Base-by-base conservation (phyloP, 768 basidiomycete genomes). In the Filobasidium wieringae region DNA sequence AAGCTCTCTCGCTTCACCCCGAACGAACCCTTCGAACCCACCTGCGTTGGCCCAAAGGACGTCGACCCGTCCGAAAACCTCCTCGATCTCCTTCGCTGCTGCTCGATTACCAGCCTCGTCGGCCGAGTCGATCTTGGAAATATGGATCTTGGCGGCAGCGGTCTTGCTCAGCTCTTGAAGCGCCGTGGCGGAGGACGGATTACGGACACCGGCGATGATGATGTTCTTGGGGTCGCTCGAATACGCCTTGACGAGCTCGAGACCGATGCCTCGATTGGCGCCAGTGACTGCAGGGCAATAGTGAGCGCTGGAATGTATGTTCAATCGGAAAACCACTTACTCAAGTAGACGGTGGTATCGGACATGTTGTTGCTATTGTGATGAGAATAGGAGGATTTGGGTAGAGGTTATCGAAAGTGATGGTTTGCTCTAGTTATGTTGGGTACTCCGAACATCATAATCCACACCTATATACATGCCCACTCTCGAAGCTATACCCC, bases 21-120 rank as follows among this genome's bases (percentile, higher is more conserved):
- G 4, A 53, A 43, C 7, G 17, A n/a, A 6, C 8, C 5, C 29
- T n/a, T 2, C n/a, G 0, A 7, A 61, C 59, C 54, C 31, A 65
- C 63, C 64, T 22, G 64, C 66, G 58, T 66, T 67, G 32, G 66
- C 62, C 11, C 67, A 57, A 12, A 69, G 55, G 17, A 69, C 63
- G 50, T 69, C 68, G 27, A 69, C 57, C 34, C 62, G 61, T 12
- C 66, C 64, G 26, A 60, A 58, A 34, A 57, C 50, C 41, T 61
- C 57, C 51, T 61, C 56, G 12, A 65, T 54, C 24, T 54, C 51
- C 49, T 61, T 55, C 4, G 64, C 66, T 0, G 62, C 68, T 8
- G 59, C 59, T 51, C 57, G 51, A 30, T 61, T 61, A 43, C 59
- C 59, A 40, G 52, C 64, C 22, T 61, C 60, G 32, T 66, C 53